Base-by-base conservation (phyloP, 2,329 filamentous ascomycete genomes). In the Oidium heveae region DNA sequence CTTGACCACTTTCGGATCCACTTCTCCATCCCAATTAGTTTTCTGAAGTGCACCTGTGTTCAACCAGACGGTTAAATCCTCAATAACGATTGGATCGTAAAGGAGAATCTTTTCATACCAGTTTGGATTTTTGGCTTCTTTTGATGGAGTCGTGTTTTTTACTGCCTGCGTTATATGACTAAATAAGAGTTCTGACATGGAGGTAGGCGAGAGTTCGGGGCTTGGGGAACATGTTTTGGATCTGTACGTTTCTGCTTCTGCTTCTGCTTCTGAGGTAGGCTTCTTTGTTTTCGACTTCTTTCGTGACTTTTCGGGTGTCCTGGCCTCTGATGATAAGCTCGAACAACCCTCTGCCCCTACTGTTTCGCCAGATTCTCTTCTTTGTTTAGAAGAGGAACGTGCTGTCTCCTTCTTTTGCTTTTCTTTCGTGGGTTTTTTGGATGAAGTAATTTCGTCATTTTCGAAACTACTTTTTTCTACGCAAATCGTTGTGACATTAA, bases 71-170 rank as follows among this genome's bases (percentile, higher is more conserved):
- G 88, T 76, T 15, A 98, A 70, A 59, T 95, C 87, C 67, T 96
- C 89, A 0, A 95, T 68, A 1, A 91, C 74, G 46, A 98, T 82
- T 0, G 89, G 86, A 62, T 96, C 88, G 64, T 93, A 96, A 65
- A 96, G 77, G 6, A 96, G 71, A 50, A 98, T 95, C 68, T 87
- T 93, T 67, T 96, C 86, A 61, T 93, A 74, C 85, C 88, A 96
- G 1, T 77, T 86, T 15, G 77, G 78, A 2, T 72, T 64, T 7
- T 59, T 58, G 0, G 72, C 67, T 58, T 80, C 70, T 4, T 61
- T 69, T 0, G 74, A 71, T 13, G 70, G 70, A 2, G 76, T 71
- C 4, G 72, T 70, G 0, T 68, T 68, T 9, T 63, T 73, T 10
- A 82, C 68, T 0, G 77, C 77, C 41, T 69, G 68, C 0, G 74